Base-by-base conservation (phyloP, 306 rosid species). In the Corylus avellana region DNA sequence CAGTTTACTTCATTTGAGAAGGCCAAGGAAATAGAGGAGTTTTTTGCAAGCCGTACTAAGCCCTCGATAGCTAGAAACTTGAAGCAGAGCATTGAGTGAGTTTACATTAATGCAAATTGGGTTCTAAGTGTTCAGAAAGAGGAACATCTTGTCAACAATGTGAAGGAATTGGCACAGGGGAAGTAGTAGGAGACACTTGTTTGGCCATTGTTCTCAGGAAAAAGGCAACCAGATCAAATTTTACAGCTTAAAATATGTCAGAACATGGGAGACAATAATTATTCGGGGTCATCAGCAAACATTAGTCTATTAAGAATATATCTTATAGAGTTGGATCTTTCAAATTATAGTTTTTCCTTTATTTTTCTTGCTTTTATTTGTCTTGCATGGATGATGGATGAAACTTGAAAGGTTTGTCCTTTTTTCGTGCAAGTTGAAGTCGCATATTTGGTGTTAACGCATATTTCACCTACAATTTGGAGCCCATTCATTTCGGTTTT, bases 1-100 rank as follows among this genome's bases (percentile, higher is more conserved):
- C 96, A 95, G 98, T 91, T 95, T 90, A 85, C 98, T 49, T 90
- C 98, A 16, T 47, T 79, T 70, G 98, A 95, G 85, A 92, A 92
- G 88, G 93, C 87, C 1, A 85, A 83, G 81, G 98, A 92, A 83
- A 79, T 89, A 14, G 95, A 95, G 82, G 98, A 89, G 79, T 95
- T 92, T 90, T 92, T 92, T 77, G 88, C 85, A 22, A 79, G 20
- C 81, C 91, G 77, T 56, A 58, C 70, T 9, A 86, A 47, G 77
- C 86, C 90, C 1, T 27, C 91, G 9, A 84, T 93, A 42, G 87
- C 88, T 46, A 90, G 99, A 87, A 95, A 96, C 25, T 63, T 95
- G 80, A 95, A 84, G 89, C 99, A 95, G 90, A 95, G 99, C 86
- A 85, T 90, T 27, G 99, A 93, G 86, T 82, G 89, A 18, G 91